Base-by-base conservation (phyloP, 2,329 filamentous ascomycete genomes). In the Bipolaris victoriae region DNA sequence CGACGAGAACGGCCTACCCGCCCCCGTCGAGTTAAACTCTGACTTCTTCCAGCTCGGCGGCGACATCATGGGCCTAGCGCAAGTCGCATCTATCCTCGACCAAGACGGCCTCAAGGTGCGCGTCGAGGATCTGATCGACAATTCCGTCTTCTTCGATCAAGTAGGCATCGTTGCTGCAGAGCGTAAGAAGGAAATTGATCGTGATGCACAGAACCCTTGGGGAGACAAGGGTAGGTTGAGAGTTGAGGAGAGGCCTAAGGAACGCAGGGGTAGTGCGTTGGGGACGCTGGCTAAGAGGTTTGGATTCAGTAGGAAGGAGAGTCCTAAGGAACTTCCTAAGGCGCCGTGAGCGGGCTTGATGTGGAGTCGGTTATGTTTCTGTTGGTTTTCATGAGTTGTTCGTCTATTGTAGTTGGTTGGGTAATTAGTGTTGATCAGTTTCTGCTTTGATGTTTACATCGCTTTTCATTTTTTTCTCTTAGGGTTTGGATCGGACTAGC, bases 21-120 rank as follows among this genome's bases (percentile, higher is more conserved):
- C 63, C 5, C 24, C 57, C 7, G 57, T 69, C 6, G 66, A 73
- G 9, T 55, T 73, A 6, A 54, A 49, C 29, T 71, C 71, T 16
- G 66, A 69, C 49, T 76, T 74, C 59, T 76, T 74, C 65, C 63
- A 73, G 26, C 65, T 74, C 2, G 70, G 72, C 15, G 73, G 72
- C 1, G 71, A 73, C 41, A 71, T 76, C 31, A 73, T 75, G 67
- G 71, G 69, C 13, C 51, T 73, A 7, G 72, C 72, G 20, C 72
- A 74, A 52, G 58, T 76, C 20, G 63, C 69, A 0, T 67, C 65
- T 15, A 73, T 72, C 7, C 64, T 74, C 4, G 68, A 70, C 31
- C 63, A 68, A 35, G 63, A 65, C 3, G 69, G 67, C 3, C 54
- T 72, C 35, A 64, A 54, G 16, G 59, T 74, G 2, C 53, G 65